Base-by-base conservation (phyloP, 2,329 filamentous ascomycete species). In the Erysiphe neolycopersici region DNA sequence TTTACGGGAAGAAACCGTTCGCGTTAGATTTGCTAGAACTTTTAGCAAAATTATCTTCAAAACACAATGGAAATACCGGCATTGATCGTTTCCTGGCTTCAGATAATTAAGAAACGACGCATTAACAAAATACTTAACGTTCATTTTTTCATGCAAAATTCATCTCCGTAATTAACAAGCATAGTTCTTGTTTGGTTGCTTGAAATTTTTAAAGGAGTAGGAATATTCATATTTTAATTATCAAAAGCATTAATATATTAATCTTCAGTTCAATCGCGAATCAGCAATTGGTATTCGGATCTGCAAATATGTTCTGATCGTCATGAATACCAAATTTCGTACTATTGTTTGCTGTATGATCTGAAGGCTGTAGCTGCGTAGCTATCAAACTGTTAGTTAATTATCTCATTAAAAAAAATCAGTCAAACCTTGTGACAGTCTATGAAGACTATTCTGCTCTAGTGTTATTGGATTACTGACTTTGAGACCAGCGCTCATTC, bases 401-500 rank as follows among this genome's bases (percentile, higher is more conserved):
- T 5, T 26, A 5, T 26, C 1, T 9, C 8, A 26, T 26, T 26
- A 26, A 26, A 26, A 26, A 8, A 26, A 26, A 4, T 26, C 6
- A 6, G 22, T 26, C 22, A 26, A 26, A 26, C 22, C 22, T 26
- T 26, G 22, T 5, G 22, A 26, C 8, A 26, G 22, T 26, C 22
- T 26, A 26, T 26, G 22, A 6, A 26, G 22, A 26, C 22, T 26
- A 26, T 26, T 26, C 8, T 26, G 22, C 3, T 26, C 22, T 26
- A 26, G 8, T 31, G 47, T 46, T 26, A 44, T 37, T 41, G 53
- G 50, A 41, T 56, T 53, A 42, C 56, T 56, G 19, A 56, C 53
- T 49, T 57, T 58, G 16, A 58, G 44, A 38, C 56, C 55, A 36
- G 56, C 56, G 43, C 55, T 57, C 53, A 58, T 53, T 17, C 56